A percentile compares a stretch with the other conserved stretches of the same genome.
Evolutionary conservation across 495 filamentous ascomycete species (phyloP).

Genomic region (Parmelia sp.): DNA sequence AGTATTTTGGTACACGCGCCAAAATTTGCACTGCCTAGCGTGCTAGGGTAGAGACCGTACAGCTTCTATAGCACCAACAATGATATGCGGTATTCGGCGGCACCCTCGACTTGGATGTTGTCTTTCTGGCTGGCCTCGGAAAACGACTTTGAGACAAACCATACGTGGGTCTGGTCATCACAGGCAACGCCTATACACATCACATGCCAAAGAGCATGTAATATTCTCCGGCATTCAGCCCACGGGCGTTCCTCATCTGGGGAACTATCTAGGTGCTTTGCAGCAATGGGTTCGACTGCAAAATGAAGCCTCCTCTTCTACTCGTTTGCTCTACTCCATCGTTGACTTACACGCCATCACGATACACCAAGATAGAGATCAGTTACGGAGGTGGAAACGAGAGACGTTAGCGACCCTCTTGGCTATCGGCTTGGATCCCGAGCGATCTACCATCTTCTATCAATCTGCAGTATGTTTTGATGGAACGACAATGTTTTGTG

Average conservation of each 20-base stretch:
- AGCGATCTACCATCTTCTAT: constrained; percentile 72
- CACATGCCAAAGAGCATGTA: constrained; percentile 28
- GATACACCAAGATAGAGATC: constrained; percentile 52
- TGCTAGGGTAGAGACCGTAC: too few species aligned
- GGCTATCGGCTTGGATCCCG: constrained; percentile 75
- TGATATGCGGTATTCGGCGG: background rate
- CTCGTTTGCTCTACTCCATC: constrained; percentile 70
- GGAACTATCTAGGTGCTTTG: constrained; percentile 94
- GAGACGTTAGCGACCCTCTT: constrained; percentile 74
- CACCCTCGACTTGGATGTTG: background rate
- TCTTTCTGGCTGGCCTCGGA: background rate
- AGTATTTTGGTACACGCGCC: too few species aligned
- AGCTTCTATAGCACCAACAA: constrained; percentile 3
- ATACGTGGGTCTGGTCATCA: background rate
- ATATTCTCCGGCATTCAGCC: constrained; percentile 97
- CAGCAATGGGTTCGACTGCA: constrained; percentile 78
- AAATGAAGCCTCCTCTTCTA: constrained; percentile 46
- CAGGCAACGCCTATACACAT: background rate
- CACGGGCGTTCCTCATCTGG: constrained; percentile 89
- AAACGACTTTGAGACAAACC: background rate
- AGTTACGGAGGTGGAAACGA: constrained; percentile 56
- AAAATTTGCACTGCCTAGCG: too few species aligned
- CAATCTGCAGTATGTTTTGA: constrained; percentile 57
- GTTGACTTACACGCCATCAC: constrained; percentile 95
- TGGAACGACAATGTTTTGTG: background rate